Base-by-base conservation (phyloP, 805 yeast genomes). In the Lachancea sp. region DNA sequence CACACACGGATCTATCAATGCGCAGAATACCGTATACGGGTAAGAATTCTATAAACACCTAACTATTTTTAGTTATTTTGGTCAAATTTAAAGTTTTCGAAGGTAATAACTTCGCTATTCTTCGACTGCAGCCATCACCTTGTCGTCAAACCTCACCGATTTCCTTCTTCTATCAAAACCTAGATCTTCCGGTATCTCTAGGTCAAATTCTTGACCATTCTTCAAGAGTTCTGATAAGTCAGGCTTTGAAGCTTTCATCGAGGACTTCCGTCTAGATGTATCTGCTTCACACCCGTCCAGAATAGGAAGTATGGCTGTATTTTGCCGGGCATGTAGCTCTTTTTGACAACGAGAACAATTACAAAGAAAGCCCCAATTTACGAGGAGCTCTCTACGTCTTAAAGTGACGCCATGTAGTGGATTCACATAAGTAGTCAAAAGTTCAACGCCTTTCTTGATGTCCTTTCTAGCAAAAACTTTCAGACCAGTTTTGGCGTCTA, bases 331-430 rank as follows among this genome's bases (percentile, higher is more conserved):
- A 7, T 12, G 28, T 11, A 69, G 55, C 46, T 83, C 89, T 6
- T 64, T 64, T 50, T 73, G 71, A 60, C 95, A 86, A 47, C 81
- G 73, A 9, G 60, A 51, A 57, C 95, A 86, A 19, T 57, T 60
- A 60, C 95, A 86, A 15, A 72, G 54, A 58, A 86, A 86, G 3
- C 95, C 95, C 85, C 87, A 86, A 50, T 81, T 80, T 9, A 78
- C 76, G 43, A 89, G 63, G 36, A 86, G 64, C 47, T 75, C 78
- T 47, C 82, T 59, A 51, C 76, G 78, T 47, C 95, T 71, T 43
- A 79, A 76, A 34, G 70, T 74, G 7, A 79, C 74, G 2, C 77
- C 74, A 50, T 75, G 78, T 5, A 65, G 57, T 2, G 88, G 86
- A 50, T 82, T 77, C 2, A 84, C 84, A 51, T 86, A 86, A 2